These are phyloP conservation scores for Glaciozyma antarctica DNA, from an alignment of 768 basidiomycete species.

Conservation along the genomic window DNA sequence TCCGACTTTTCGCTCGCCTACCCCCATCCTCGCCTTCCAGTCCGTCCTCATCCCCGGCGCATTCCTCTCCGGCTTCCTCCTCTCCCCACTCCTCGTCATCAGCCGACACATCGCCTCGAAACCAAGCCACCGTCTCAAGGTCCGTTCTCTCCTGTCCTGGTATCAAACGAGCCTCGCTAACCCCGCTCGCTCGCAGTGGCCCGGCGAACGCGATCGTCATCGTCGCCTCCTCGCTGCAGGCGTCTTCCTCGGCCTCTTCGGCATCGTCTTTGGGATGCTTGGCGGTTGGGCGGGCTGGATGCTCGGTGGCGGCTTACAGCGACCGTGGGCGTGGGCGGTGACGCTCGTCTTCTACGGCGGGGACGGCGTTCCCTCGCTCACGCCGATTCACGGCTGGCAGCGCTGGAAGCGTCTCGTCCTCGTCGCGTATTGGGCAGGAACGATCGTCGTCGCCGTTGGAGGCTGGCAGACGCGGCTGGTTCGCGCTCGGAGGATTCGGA, in stretches of 20 bases:
- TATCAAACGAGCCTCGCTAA: neutral
- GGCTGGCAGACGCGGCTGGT: constrained; percentile 90
- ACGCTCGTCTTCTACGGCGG: constrained; percentile 24
- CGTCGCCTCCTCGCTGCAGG: constrained; percentile 72
- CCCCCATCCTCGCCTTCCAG: constrained; percentile 83
- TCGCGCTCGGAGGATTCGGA: constrained; percentile 50
- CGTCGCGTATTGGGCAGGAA: constrained; percentile 70
- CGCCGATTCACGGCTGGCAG: constrained; percentile 38
- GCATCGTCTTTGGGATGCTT: constrained; percentile 71
- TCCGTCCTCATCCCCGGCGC: constrained; percentile 86
- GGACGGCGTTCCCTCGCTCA: constrained; percentile 27
- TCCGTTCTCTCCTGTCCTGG: too few relatives aligned
- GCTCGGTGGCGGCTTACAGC: constrained; percentile 43
- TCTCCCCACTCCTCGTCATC: constrained; percentile 85
- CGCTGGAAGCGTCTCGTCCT: constrained; percentile 71
- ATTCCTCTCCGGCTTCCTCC: constrained; percentile 79
- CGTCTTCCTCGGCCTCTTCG: constrained; percentile 65
- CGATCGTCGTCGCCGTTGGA: constrained; percentile 75
- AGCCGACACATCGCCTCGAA: constrained; percentile 84
- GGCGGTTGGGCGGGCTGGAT: constrained; percentile 88
- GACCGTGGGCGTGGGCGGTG: constrained; percentile 34
- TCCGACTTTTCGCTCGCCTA: constrained; percentile 83
- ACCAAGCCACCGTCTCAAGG: constrained; percentile 58
- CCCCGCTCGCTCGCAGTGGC: constrained; percentile 45
- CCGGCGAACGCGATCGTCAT: constrained; percentile 70